These are phyloP conservation scores for Aspergillus flavus DNA, from an alignment of 2,329 filamentous ascomycete genomes.

Conservation along the genomic window DNA sequence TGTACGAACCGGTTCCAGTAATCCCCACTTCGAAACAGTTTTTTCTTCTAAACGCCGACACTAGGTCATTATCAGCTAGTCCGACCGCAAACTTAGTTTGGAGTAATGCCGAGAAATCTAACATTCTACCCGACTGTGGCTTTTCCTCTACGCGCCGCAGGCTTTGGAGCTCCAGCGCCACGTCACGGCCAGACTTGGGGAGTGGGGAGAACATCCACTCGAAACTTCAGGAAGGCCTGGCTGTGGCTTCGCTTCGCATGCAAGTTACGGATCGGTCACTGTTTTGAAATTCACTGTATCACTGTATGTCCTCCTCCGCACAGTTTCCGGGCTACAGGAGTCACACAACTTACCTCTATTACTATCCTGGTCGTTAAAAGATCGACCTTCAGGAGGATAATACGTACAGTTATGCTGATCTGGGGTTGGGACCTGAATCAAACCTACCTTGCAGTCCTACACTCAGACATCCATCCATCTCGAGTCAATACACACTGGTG, in stretches of 20 bases:
- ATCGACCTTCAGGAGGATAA: not conserved
- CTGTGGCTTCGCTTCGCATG: slow-evolving; percentile 1
- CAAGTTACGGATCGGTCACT: too few relatives aligned
- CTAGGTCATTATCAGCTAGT: not conserved
- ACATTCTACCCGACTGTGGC: not conserved
- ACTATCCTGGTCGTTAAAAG: not conserved
- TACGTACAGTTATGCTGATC: not conserved
- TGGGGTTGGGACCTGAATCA: not conserved
- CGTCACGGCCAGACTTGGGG: not conserved
- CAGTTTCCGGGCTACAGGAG: not conserved
- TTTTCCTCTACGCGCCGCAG: not conserved
- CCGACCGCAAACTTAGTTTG: not conserved
- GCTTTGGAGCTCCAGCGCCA: not conserved
- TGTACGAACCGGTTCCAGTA: not conserved
- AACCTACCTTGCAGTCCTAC: not conserved
- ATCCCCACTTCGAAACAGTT: not conserved
- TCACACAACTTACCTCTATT: not conserved
- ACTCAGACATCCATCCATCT: not conserved
- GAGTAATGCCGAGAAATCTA: not conserved
- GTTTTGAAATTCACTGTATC: too few relatives aligned
- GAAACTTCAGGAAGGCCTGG: not conserved
- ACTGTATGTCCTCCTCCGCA: not conserved
- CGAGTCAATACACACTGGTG: not conserved
- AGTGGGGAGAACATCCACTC: not conserved
- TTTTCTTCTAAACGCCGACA: not conserved